phyloP scores from a whole-genome alignment of 2,329 filamentous ascomycete genomes.

The Talaromyces piceae region DNA sequence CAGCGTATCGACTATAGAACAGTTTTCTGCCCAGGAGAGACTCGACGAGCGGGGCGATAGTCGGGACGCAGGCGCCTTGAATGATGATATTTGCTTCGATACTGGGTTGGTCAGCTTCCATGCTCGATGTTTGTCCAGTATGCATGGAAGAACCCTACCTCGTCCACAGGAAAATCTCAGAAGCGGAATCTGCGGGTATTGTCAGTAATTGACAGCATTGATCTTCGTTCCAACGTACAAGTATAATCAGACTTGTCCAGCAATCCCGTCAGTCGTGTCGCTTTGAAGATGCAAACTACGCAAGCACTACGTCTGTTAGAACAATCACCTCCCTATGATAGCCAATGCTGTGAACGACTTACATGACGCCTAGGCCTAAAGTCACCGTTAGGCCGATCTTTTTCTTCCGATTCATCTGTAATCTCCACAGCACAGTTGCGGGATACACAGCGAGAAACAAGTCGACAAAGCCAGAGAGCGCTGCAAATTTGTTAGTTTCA shows the following conservation, averaged over 20 bases:
- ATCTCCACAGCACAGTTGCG: conserved; percentile 22
- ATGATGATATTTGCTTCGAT: conserved; percentile 12
- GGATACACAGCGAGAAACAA: conserved; percentile 29
- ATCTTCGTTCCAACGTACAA: neutral
- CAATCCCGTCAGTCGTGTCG: conserved; percentile 22
- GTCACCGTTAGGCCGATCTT: conserved; percentile 22
- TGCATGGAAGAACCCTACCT: neutral
- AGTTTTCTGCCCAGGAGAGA: conserved; percentile 6
- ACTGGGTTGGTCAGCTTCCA: neutral
- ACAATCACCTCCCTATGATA: no score
- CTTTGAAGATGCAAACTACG: conserved; percentile 27
- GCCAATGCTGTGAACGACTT: conserved; percentile 5
- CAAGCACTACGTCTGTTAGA: conserved; percentile 20
- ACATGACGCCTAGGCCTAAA: conserved; percentile 26
- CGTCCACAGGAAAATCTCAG: conserved; percentile 10
- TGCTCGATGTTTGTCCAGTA: neutral
- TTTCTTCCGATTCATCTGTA: conserved; percentile 25
- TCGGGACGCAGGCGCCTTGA: conserved; percentile 12
- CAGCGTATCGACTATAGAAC: conserved; percentile 4
- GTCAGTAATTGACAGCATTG: conserved; percentile 1
- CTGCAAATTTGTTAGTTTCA: conserved; percentile 13
- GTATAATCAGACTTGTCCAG: conserved; percentile 14
- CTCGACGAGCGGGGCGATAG: conserved; percentile 9
- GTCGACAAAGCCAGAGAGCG: conserved; percentile 25
- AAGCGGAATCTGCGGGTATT: neutral